A percentile compares a stretch with the other conserved stretches of the same genome.
These are phyloP conservation scores for Mayamaea pseudoterrestris DNA, from an alignment of 108 stramenopile genomes.

Conservation along the genomic window DNA sequence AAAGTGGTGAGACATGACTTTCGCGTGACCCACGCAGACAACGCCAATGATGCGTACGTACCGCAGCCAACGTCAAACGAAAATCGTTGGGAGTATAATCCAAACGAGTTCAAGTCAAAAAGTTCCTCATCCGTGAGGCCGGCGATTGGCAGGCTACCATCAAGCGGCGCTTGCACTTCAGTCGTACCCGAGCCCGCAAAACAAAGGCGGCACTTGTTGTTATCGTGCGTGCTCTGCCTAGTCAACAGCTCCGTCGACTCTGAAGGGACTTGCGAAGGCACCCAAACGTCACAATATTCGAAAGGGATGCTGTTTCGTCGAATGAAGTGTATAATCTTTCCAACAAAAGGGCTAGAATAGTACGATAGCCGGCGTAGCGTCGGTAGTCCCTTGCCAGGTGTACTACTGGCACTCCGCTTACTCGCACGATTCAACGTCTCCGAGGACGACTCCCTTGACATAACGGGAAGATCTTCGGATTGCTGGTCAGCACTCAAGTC, in stretches of 20 bases:
- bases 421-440: neutral
- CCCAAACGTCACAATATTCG: conserved; percentile 80
- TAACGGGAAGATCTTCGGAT: neutral
- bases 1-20: too few species aligned
- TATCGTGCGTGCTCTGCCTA: neutral
- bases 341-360: conserved; percentile 62
- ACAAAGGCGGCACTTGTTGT: conserved; percentile 45
- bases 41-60: too few species aligned
- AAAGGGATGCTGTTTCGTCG: conserved; percentile 64
- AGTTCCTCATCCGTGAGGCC: conserved; percentile 42
- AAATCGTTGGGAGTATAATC: conserved; percentile 78
- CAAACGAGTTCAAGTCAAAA: conserved; percentile 65
- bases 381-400: neutral
- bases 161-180: conserved; percentile 23
- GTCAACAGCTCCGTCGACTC: conserved; percentile 3
- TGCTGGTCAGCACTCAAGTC: neutral
- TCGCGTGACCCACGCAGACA: too few species aligned
- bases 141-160: conserved; percentile 12
- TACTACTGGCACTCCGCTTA: neutral
- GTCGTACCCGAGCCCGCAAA: conserved; percentile 65
- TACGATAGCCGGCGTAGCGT: conserved; percentile 8
- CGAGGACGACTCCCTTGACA: neutral
- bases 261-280: conserved; percentile 47
- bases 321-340: conserved; percentile 48
- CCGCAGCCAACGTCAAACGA: conserved; percentile 81